Base-by-base conservation (phyloP, 2,329 filamentous ascomycete genomes). In the Beauveria pseudobassiana region DNA sequence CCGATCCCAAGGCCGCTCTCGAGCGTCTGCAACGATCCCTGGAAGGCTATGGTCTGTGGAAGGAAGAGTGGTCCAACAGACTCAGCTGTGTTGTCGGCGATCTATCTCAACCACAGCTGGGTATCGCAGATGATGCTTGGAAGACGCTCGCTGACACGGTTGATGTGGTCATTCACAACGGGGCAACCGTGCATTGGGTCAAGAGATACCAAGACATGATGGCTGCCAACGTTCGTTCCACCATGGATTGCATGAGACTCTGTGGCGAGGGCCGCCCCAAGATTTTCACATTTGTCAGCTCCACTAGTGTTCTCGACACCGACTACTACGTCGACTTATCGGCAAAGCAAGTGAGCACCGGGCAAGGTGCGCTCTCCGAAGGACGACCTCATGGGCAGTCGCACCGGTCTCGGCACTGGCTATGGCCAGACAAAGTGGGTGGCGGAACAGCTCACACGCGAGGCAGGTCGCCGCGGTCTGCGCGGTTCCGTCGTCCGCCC, bases 341-440 rank as follows among this genome's bases (percentile, higher is more conserved):
- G 0, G 79, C 87, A 62, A 78, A 84, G 59, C 81, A 80, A 61
- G 76, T 83, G 38, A 79, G 79, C 12, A 81, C 82, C 38, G 88
- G 89, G 10, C 85, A 84, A 8, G 79, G 78, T 22, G 84, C 85
- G 14, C 82, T 96, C 18, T 78, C 81, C 22, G 93, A 97, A 73
- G 0, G 93, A 97, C 71, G 87, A 93, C 66, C 80, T 97, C 64
- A 78, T 84, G 66, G 91, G 92, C 59, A 93, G 90, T 69, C 82
- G 86, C 45, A 86, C 79, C 58, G 90, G 90, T 38, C 84, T 97
- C 1, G 86, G 86, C 45, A 96, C 90, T 1, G 93, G 93, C 5
- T 97, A 97, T 69, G 93, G 93, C 3, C 93, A 97, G 73, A 86
- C 85, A 66, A 97, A 98, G 77, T 97, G 92, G 92, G 89, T 80